These are phyloP conservation scores for Metschnikowia shivogae DNA, from an alignment of 805 yeast species.

Conservation along the genomic window DNA sequence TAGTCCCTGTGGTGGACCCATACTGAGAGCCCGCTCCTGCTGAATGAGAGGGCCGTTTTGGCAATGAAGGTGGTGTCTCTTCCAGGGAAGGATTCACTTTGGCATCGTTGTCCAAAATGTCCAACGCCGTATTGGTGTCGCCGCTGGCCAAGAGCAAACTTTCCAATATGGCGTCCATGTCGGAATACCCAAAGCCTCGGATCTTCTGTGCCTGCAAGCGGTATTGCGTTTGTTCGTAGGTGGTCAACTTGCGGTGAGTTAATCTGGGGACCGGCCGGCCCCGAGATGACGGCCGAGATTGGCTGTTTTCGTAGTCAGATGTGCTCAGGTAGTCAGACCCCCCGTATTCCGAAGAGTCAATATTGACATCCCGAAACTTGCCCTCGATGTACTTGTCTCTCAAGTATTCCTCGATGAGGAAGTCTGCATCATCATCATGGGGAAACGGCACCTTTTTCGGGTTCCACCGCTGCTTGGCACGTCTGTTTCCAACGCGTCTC, in stretches of 20 bases:
- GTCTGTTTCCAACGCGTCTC: slow-evolving; percentile 56
- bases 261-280: slow-evolving; percentile 33
- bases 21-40: background rate
- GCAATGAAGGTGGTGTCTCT: slow-evolving; percentile 47
- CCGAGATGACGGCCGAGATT: slow-evolving; percentile 16
- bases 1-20: slow-evolving; percentile 9
- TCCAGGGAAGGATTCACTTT: slow-evolving; percentile 32
- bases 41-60: slow-evolving; percentile 30
- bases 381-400: slow-evolving; percentile 69
- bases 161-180: slow-evolving; percentile 57
- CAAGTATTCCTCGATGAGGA: slow-evolving; percentile 51
- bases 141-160: slow-evolving; percentile 60
- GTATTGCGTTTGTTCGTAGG: slow-evolving; percentile 50
- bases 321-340: slow-evolving; percentile 13
- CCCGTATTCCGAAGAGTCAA: slow-evolving; percentile 34
- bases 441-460: slow-evolving; percentile 66
- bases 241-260: slow-evolving; percentile 49
- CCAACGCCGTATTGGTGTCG: slow-evolving; percentile 54
- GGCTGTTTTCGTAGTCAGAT: slow-evolving; percentile 6
- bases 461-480: slow-evolving; percentile 62
- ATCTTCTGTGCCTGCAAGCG: slow-evolving; percentile 42
- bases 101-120: slow-evolving; percentile 45
- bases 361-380: slow-evolving; percentile 44
- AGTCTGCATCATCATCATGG: slow-evolving; percentile 62
- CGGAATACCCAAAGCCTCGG: slow-evolving; percentile 50